phyloP scores from a whole-genome alignment of 805 yeast species.

The Candida pseudofarinosa region DNA sequence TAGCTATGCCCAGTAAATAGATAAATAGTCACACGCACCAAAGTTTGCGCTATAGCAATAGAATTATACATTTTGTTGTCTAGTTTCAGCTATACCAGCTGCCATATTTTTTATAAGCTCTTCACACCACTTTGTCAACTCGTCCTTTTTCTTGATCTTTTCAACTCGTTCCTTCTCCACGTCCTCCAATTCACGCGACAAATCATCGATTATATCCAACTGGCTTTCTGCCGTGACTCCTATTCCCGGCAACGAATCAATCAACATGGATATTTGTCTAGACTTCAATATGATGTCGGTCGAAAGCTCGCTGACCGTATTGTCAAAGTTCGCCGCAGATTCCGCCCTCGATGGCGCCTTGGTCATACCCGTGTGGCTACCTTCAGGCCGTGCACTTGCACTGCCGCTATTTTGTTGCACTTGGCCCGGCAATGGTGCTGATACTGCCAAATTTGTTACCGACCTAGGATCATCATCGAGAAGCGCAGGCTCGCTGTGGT shows the following conservation, averaged over 20 bases:
- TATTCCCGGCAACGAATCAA: slow-evolving; percentile 88
- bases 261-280: slow-evolving; percentile 79
- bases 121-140: slow-evolving; percentile 58
- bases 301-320: slow-evolving; percentile 70
- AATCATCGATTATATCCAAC: slow-evolving; percentile 53
- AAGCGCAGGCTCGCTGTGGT: slow-evolving; percentile 32
- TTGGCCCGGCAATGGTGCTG: slow-evolving; percentile 42
- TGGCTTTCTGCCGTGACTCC: slow-evolving; percentile 80
- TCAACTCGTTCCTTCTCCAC: slow-evolving; percentile 56
- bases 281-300: slow-evolving; percentile 82
- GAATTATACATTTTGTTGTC: background rate
- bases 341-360: slow-evolving; percentile 8
- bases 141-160: slow-evolving; percentile 62
- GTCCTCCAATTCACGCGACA: slow-evolving; percentile 58
- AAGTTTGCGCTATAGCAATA: background rate
- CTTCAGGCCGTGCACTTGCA: slow-evolving; percentile 10
- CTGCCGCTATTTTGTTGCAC: slow-evolving; percentile 10
- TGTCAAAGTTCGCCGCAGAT: slow-evolving; percentile 23
- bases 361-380: background rate
- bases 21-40: background rate
- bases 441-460: slow-evolving; percentile 59
- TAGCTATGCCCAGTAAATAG: slow-evolving; percentile 11
- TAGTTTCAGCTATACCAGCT: slow-evolving; percentile 46
- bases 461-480: slow-evolving; percentile 66
- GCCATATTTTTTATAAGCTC: slow-evolving; percentile 60